These are phyloP conservation scores for Pleurotus salmoneostramineus DNA, from an alignment of 768 basidiomycete genomes.

Conservation along the genomic window DNA sequence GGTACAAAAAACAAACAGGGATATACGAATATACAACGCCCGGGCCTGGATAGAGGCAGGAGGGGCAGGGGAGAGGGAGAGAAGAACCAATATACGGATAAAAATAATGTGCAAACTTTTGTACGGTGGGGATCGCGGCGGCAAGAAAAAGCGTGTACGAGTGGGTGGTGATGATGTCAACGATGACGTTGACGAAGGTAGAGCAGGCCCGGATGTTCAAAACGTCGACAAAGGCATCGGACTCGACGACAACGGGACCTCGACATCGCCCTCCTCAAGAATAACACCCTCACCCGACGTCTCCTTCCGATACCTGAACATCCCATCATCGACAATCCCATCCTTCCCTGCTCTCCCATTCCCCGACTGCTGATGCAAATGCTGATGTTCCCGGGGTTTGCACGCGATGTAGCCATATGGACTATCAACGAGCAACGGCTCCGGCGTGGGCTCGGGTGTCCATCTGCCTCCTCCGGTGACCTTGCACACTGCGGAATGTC, in stretches of 20 bases:
- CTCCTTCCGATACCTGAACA: neutral
- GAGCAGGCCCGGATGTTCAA: conserved; percentile 20
- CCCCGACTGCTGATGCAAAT: conserved; percentile 50
- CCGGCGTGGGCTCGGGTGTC: conserved; percentile 58
- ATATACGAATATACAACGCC: too few relatives aligned
- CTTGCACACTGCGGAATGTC: conserved; percentile 68
- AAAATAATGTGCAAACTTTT: too few relatives aligned
- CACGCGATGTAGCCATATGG: conserved; percentile 44
- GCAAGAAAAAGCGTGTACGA: neutral
- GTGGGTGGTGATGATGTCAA: neutral
- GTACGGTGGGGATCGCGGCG: too few relatives aligned
- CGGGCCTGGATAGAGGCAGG: too few relatives aligned
- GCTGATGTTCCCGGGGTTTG: conserved; percentile 62
- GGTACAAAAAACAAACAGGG: too few relatives aligned
- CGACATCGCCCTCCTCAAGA: conserved; percentile 7
- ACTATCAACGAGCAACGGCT: conserved; percentile 3
- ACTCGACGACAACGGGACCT: conserved; percentile 36
- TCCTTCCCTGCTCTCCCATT: conserved; percentile 46
- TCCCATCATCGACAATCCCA: conserved; percentile 63
- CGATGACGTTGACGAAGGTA: too few relatives aligned
- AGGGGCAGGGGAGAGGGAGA: too few relatives aligned
- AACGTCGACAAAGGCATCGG: conserved; percentile 62
- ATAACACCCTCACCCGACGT: neutral
- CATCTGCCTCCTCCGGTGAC: conserved; percentile 78
- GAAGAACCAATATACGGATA: too few relatives aligned